A percentile compares a stretch with the other conserved stretches of the same genome.
phyloP scores from a whole-genome alignment of 345 rosid genomes.

The Clausena lansium region DNA sequence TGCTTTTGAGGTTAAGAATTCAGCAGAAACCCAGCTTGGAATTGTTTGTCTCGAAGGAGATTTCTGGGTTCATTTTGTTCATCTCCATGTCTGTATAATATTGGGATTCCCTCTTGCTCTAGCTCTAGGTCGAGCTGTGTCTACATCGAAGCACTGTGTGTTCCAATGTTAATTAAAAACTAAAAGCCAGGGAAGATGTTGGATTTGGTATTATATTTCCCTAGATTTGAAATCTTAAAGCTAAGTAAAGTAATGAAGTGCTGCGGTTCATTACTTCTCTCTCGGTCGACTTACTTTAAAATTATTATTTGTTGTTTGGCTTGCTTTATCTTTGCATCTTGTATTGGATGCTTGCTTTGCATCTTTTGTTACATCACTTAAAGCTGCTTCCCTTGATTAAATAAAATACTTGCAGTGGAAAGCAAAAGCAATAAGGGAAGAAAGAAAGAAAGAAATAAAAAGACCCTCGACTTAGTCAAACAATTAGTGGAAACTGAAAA shows the following conservation, averaged over 20 bases:
- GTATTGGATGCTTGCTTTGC: conserved; percentile 26
- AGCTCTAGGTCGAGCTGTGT: neutral
- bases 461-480: conserved; percentile 35
- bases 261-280: conserved; percentile 7
- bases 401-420: neutral
- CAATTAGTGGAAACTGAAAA: conserved; percentile 17
- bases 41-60: conserved; percentile 45
- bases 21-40: neutral
- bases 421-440: neutral
- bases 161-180: neutral
- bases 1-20: neutral
- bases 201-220: conserved; percentile 41
- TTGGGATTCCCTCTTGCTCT: conserved; percentile 8
- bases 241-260: neutral
- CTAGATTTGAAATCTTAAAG: conserved; percentile 8
- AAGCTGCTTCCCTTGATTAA: neutral
- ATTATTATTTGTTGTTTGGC: conserved; percentile 2
- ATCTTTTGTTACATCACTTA: conserved; percentile 17
- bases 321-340: conserved; percentile 15
- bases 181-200: conserved; percentile 22
- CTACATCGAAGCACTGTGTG: neutral
- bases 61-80: conserved; percentile 23
- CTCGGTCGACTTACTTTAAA: neutral
- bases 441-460: conserved; percentile 12
- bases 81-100: conserved; percentile 28